phyloP scores from a whole-genome alignment of 2,329 filamentous ascomycete genomes.

The Tolypocladium cylindrosporum region DNA sequence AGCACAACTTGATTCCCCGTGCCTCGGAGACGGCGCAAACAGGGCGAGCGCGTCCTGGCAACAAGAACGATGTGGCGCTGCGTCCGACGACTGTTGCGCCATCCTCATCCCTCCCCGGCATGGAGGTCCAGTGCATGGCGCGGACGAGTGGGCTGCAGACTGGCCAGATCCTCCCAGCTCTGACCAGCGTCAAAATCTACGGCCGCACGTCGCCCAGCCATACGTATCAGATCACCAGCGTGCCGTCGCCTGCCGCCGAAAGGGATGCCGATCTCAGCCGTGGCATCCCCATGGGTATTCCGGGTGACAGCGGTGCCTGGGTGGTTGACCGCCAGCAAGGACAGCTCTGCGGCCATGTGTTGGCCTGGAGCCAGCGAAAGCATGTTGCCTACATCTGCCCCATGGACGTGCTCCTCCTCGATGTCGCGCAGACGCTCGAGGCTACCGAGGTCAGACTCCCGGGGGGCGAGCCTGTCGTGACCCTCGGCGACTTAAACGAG shows the following conservation, averaged over 20 bases:
- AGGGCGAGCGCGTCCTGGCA: slow-evolving; percentile 4
- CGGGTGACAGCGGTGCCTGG: slow-evolving; percentile 91
- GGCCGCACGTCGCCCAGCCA: slow-evolving; percentile 73
- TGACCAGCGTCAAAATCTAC: slow-evolving; percentile 80
- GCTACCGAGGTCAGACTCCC: slow-evolving; percentile 64
- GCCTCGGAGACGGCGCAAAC: slow-evolving; percentile 7
- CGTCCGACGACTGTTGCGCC: slow-evolving; percentile 50
- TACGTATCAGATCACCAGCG: slow-evolving; percentile 49
- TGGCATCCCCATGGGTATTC: slow-evolving; percentile 48
- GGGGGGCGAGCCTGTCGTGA: slow-evolving; percentile 37
- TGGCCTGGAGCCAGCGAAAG: slow-evolving; percentile 77
- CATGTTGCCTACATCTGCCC: slow-evolving; percentile 85
- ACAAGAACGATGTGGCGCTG: slow-evolving; percentile 24
- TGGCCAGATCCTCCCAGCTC: slow-evolving; percentile 65
- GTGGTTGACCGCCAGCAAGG: slow-evolving; percentile 73
- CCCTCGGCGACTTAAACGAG: slow-evolving; percentile 10
- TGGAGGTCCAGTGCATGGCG: slow-evolving; percentile 79
- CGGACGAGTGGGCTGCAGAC: slow-evolving; percentile 76
- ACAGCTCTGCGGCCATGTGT: slow-evolving; percentile 76
- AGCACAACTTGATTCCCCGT: slow-evolving; percentile 57
- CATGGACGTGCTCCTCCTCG: slow-evolving; percentile 81
- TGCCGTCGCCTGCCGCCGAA: slow-evolving; percentile 9
- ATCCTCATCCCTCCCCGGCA: slow-evolving; percentile 54
- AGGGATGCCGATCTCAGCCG: slow-evolving; percentile 9
- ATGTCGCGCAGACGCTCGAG: slow-evolving; percentile 71